Conservation (phyloP, 768 basidiomycete genomes). For the Tephrocybe sp. region DNA sequence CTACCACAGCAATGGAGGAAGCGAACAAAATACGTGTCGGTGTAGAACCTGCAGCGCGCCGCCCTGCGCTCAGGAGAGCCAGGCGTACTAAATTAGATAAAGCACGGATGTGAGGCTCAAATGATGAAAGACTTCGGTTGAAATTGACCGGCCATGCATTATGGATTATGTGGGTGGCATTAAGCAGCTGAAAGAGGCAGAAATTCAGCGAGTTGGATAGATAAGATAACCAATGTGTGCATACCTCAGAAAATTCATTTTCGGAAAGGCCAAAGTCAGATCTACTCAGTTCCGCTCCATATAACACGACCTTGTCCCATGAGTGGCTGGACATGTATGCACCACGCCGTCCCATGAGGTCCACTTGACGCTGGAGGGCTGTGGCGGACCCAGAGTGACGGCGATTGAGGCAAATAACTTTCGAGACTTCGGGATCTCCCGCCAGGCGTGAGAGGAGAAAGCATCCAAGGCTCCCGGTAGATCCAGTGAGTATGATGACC, state of each 20-base stretch:
- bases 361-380: conserved; percentile 23
- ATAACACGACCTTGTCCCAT: conserved; percentile 29
- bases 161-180: conserved; percentile 28
- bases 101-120: conserved; percentile 37
- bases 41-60: conserved; percentile 9
- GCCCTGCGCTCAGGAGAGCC: conserved; percentile 19
- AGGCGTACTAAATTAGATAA: conserved; percentile 30
- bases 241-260: conserved; percentile 22
- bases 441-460: conserved; percentile 28
- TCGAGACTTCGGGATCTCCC: conserved; percentile 21
- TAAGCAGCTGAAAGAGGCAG: conserved; percentile 17
- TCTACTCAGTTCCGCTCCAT: conserved; percentile 25
- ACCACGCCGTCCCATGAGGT: conserved; percentile 28
- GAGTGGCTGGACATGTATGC: conserved; percentile 18
- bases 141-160: conserved; percentile 47
- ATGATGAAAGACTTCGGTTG: conserved; percentile 36
- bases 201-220: neutral
- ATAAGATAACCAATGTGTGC: conserved; percentile 3
- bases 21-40: conserved; percentile 34
- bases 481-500: conserved; percentile 33
- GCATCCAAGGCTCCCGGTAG: conserved; percentile 35
- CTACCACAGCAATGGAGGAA: conserved; percentile 33
- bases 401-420: conserved; percentile 30
- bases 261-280: conserved; percentile 23
- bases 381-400: conserved; percentile 13